A percentile compares a stretch with the other conserved stretches of the same genome.
Evolutionary conservation across 108 stramenopile species (phyloP).

Genomic region (Aurantiochytrium sp.): DNA sequence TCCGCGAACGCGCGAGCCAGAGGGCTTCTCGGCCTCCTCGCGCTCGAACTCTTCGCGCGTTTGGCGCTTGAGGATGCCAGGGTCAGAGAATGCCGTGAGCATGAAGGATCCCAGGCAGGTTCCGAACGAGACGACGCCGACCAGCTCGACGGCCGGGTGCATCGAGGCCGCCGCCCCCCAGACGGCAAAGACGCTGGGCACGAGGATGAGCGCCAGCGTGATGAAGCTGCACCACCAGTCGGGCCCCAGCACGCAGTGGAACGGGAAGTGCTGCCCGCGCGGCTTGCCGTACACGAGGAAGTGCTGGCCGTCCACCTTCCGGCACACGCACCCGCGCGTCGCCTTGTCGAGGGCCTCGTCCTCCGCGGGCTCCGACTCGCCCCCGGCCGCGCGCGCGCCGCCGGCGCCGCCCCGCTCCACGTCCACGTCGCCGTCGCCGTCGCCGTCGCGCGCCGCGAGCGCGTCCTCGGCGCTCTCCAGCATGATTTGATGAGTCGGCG

Average conservation of each 20-base stretch:
- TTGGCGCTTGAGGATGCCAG: not conserved
- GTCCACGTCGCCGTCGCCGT: too few relatives aligned
- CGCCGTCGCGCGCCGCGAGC: too few relatives aligned
- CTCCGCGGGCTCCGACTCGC: not conserved
- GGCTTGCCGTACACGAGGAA: not conserved
- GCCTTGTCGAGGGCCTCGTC: not conserved
- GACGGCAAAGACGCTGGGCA: not conserved
- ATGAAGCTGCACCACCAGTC: conserved; percentile 23
- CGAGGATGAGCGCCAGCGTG: not conserved
- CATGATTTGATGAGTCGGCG: too few relatives aligned
- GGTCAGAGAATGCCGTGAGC: not conserved
- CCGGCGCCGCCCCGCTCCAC: too few relatives aligned
- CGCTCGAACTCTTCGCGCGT: not conserved
- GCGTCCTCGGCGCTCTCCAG: too few relatives aligned
- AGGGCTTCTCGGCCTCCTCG: not conserved
- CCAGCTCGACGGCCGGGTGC: not conserved
- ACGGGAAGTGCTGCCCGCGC: not conserved
- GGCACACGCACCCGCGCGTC: not conserved
- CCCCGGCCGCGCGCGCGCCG: too few relatives aligned
- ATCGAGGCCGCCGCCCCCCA: not conserved
- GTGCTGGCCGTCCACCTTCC: not conserved
- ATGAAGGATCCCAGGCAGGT: not conserved
- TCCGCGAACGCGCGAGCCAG: not conserved
- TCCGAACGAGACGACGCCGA: not conserved
- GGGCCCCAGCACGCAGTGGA: not conserved